These are phyloP conservation scores for Blastomyces gilchristii DNA, from an alignment of 2,329 filamentous ascomycete species.

Conservation along the genomic window DNA sequence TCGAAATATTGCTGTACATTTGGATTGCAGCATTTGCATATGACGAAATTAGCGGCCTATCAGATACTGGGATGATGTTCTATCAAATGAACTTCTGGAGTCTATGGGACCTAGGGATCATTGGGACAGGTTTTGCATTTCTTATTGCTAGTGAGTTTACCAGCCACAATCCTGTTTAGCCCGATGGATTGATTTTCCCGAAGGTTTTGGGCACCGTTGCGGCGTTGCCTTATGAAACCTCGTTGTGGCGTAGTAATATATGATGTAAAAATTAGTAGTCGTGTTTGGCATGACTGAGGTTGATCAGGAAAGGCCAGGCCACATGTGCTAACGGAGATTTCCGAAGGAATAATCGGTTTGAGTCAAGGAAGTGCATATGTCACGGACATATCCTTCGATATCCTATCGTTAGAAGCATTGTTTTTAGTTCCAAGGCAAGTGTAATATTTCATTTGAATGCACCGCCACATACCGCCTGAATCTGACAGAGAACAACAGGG, in stretches of 20 bases:
- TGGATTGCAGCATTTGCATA: conserved; percentile 85
- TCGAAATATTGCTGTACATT: conserved; percentile 66
- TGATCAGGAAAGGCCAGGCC: neutral
- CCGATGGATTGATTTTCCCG: conserved; percentile 13
- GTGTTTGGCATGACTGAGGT: neutral
- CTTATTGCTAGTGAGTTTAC: conserved; percentile 54
- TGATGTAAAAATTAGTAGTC: neutral
- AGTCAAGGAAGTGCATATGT: conserved; percentile 49
- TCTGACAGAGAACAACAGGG: conserved; percentile 37
- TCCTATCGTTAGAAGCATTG: conserved; percentile 77
- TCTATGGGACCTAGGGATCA: conserved; percentile 62
- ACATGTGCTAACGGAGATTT: conserved; percentile 2
- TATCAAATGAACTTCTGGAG: conserved; percentile 80
- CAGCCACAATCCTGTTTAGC: neutral
- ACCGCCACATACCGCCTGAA: conserved; percentile 7
- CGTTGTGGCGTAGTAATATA: conserved; percentile 3
- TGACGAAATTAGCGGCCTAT: conserved; percentile 74
- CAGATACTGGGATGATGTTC: conserved; percentile 76
- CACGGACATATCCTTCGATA: conserved; percentile 75
- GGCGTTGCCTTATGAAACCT: neutral
- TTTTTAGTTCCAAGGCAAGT: conserved; percentile 67
- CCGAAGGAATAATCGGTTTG: conserved; percentile 56
- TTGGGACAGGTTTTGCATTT: conserved; percentile 61
- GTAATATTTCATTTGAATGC: neutral
- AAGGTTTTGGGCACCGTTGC: neutral